Conservation (phyloP, 164 flowering plant genomes). For the Berberis vulgaris region DNA sequence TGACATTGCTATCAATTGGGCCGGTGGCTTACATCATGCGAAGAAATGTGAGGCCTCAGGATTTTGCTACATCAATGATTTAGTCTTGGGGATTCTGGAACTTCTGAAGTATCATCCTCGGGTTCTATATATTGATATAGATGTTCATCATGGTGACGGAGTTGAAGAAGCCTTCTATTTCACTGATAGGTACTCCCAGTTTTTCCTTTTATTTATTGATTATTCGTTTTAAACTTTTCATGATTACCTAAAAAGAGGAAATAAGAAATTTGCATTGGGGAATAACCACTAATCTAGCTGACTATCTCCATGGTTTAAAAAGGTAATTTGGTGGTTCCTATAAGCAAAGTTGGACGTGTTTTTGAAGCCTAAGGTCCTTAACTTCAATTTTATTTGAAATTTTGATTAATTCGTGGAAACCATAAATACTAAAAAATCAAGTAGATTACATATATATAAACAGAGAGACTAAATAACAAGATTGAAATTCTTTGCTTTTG, state of each 20-base stretch:
- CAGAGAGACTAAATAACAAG: too few relatives aligned
- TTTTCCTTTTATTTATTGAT: not conserved
- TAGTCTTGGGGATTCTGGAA: slow-evolving; percentile 94
- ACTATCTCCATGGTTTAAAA: too few relatives aligned
- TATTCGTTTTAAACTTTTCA: not conserved
- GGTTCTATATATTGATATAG: slow-evolving; percentile 89
- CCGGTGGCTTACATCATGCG: slow-evolving; percentile 98
- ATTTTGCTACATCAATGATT: slow-evolving; percentile 94
- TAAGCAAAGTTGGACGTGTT: too few relatives aligned
- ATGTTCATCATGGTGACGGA: slow-evolving; percentile 99
- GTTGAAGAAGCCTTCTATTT: slow-evolving; percentile 98
- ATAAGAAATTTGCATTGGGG: too few relatives aligned
- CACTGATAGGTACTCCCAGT: slow-evolving; percentile 71
- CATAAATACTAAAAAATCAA: too few relatives aligned
- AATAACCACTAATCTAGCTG: too few relatives aligned
- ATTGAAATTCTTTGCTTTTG: too few relatives aligned
- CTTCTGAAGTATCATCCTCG: slow-evolving; percentile 90
- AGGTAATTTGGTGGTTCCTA: too few relatives aligned
- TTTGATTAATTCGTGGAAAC: too few relatives aligned
- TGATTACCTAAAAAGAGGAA: not conserved
- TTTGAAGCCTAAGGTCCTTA: too few relatives aligned
- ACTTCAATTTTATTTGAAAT: too few relatives aligned
- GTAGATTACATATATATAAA: too few relatives aligned
- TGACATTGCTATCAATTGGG: slow-evolving; percentile 99
- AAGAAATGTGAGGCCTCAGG: slow-evolving; percentile 98